Evolutionary conservation across 1,139 yeast genomes (phyloP), one percentile per base, ranked within the genome.

Genomic region (Hansenula lynferdii): DNA sequence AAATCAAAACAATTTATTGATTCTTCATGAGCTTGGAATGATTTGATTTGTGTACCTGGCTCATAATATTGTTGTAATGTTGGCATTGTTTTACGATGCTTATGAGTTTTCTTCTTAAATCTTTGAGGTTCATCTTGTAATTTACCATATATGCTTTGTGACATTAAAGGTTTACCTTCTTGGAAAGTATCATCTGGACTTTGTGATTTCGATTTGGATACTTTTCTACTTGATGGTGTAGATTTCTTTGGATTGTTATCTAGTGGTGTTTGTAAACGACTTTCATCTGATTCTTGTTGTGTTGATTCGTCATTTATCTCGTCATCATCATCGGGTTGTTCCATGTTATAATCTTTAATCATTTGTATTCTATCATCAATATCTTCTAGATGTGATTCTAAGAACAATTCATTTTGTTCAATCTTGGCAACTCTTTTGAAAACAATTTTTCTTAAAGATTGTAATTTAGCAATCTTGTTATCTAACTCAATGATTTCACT

Each of bases 401-500:
- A 50, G 40, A 64, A 66, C 17, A 70, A 58, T 52, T 80, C 85
- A 47, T 75, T 74, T 45, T 72, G 74, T 53, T 82, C 89, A 38
- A 77, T 67, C 31, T 62, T 63, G 2, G 80, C 79, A 33, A 83
- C 72, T 44, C 76, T 64, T 44, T 77, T 76, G 47, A 80, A 74
- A 21, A 79, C 73, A 19, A 68, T 52, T 40, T 69, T 64, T 38
- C 87, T 66, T 61, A 71, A 63, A 14, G 61, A 50, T 40, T 73
- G 71, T 35, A 82, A 53, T 47, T 67, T 69, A 34, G 69, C 66
- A 32, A 83, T 71, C 47, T 78, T 71, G 32, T 56, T 56, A 53
- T 82, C 89, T 31, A 83, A 66, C 42, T 79, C 89, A 36, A 64
- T 59, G 35, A 82, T 76, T 50, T 82, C 89, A 46, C 68, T 69